A percentile compares a stretch with the other conserved stretches of the same genome.
These are phyloP conservation scores for Penicillium ochrochloron DNA, from an alignment of 495 filamentous ascomycete species.

Conservation along the genomic window DNA sequence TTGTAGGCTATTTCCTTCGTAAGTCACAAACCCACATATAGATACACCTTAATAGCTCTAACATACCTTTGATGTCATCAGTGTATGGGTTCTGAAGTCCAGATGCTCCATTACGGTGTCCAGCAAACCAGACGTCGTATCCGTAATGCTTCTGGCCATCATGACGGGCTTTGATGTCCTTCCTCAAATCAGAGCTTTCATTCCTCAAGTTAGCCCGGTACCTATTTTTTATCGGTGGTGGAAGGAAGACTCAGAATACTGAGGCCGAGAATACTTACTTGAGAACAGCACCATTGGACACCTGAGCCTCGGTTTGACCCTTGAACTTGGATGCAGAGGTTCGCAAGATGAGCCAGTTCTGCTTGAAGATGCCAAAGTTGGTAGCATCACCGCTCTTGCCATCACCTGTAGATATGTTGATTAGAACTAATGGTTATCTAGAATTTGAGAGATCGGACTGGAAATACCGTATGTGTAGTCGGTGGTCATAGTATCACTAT, in stretches of 20 bases:
- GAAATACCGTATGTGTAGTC: slow-evolving; percentile 41
- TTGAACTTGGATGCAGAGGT: slow-evolving; percentile 32
- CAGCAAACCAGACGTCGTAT: slow-evolving; percentile 34
- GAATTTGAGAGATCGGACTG: background rate
- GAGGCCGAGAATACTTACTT: slow-evolving; percentile 26
- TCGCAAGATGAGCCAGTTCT: slow-evolving; percentile 48
- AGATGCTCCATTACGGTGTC: slow-evolving; percentile 33
- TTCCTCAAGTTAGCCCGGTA: background rate
- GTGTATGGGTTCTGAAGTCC: slow-evolving; percentile 33
- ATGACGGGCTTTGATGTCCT: slow-evolving; percentile 35
- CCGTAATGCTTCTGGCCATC: slow-evolving; percentile 33
- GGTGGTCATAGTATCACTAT: slow-evolving; percentile 39
- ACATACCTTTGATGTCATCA: slow-evolving; percentile 31
- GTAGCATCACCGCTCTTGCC: slow-evolving; percentile 36
- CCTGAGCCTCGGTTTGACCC: slow-evolving; percentile 25
- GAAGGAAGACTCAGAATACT: background rate
- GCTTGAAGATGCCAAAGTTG: slow-evolving; percentile 44
- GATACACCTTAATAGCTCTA: background rate
- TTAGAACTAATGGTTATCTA: slow-evolving; percentile 3
- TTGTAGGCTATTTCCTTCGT: slow-evolving; percentile 27
- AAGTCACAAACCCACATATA: background rate
- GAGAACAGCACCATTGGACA: slow-evolving; percentile 30
- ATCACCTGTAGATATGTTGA: slow-evolving; percentile 25
- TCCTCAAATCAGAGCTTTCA: slow-evolving; percentile 25
- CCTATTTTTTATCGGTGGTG: too few relatives aligned